phyloP scores from a whole-genome alignment of 1,284 basidiomycete genomes.

The Trichosporon coremiiforme region DNA sequence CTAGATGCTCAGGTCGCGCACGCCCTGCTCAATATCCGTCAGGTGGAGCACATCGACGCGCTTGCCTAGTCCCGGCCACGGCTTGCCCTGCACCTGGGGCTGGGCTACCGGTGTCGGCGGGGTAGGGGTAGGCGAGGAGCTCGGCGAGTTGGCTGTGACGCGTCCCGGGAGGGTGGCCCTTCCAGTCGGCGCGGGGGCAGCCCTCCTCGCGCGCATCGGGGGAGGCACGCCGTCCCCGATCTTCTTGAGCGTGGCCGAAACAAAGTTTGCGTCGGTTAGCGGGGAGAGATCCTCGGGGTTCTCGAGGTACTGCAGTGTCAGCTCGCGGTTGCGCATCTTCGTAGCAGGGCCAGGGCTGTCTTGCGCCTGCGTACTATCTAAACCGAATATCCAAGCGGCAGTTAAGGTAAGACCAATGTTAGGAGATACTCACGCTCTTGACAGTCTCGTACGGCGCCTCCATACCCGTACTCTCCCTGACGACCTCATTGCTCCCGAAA shows the following conservation, averaged over 20 bases:
- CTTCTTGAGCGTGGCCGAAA: conserved; percentile 72
- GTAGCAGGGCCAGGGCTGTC: too few relatives aligned
- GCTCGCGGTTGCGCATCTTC: too few relatives aligned
- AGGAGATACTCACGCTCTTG: conserved; percentile 71
- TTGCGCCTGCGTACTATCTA: too few relatives aligned
- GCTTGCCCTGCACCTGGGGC: conserved; percentile 63
- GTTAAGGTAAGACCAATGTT: too few relatives aligned
- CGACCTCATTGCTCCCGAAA: conserved; percentile 64
- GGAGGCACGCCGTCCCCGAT: conserved; percentile 59
- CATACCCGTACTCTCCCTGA: conserved; percentile 84
- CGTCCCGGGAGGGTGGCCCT: conserved; percentile 44
- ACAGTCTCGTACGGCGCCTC: conserved; percentile 84
- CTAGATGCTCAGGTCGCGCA: conserved; percentile 1
- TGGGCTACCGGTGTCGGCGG: conserved; percentile 32
- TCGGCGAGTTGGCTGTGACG: neutral
- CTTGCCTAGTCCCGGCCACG: conserved; percentile 74
- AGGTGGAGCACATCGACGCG: conserved; percentile 44
- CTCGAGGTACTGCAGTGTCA: conserved; percentile 66
- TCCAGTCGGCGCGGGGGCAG: conserved; percentile 29
- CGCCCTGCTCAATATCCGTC: conserved; percentile 15
- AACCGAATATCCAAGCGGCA: too few relatives aligned
- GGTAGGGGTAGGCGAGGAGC: too few relatives aligned
- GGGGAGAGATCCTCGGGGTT: conserved; percentile 81
- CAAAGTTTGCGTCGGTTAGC: conserved; percentile 83
- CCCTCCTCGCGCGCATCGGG: neutral